phyloP scores from a whole-genome alignment of 495 filamentous ascomycete species.

The Neurospora sp. region DNA sequence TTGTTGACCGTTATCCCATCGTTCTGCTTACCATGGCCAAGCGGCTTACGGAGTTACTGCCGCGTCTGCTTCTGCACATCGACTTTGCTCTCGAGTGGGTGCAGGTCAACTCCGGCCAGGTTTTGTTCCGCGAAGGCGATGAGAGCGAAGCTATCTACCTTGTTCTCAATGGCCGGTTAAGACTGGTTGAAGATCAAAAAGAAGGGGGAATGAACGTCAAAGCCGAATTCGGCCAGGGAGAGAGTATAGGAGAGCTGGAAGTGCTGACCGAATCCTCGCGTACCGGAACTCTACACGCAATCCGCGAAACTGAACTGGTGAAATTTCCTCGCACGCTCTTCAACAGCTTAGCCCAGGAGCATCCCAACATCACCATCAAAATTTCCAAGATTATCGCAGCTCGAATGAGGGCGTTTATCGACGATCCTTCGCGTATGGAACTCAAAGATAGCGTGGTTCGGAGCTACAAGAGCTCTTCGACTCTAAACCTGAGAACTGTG shows the following conservation, averaged over 20 bases:
- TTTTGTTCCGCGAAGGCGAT: conserved; percentile 86
- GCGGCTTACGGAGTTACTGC: conserved; percentile 76
- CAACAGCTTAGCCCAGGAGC: conserved; percentile 93
- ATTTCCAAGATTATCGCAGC: conserved; percentile 98
- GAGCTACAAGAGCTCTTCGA: conserved; percentile 65
- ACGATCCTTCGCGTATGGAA: conserved; percentile 50
- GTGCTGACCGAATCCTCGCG: conserved; percentile 90
- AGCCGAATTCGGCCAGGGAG: conserved; percentile 91
- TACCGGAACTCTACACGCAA: conserved; percentile 85
- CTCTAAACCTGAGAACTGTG: conserved; percentile 84
- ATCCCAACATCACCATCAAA: conserved; percentile 96
- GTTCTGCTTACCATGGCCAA: conserved; percentile 94
- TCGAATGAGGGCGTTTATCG: conserved; percentile 80
- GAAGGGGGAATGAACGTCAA: conserved; percentile 79
- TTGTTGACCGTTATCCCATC: conserved; percentile 86
- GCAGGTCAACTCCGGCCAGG: conserved; percentile 88
- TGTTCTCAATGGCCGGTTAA: conserved; percentile 82
- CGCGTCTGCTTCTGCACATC: conserved; percentile 88
- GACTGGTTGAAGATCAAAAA: conserved; percentile 66
- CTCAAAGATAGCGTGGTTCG: conserved; percentile 39
- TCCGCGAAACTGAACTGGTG: conserved; percentile 90
- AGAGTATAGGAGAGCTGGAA: conserved; percentile 94
- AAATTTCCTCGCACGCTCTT: conserved; percentile 94
- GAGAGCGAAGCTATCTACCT: conserved; percentile 99
- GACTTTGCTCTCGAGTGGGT: conserved; percentile 98